Evolutionary conservation across 352 stramenopile species (phyloP), one percentile per base, ranked within the genome.

Genomic region (Globisporangium solare): DNA sequence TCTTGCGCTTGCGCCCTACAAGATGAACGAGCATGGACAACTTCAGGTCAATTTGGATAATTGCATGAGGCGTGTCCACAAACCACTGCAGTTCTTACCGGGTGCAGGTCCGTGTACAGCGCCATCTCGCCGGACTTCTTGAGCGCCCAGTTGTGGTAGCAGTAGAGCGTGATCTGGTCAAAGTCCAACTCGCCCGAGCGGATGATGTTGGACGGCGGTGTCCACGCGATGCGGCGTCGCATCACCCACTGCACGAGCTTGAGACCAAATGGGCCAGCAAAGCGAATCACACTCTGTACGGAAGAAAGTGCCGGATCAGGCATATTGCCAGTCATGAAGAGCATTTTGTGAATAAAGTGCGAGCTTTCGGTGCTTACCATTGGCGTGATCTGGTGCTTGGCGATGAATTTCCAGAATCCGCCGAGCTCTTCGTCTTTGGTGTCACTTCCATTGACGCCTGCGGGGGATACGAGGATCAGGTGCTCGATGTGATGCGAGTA

Each of bases 81-180:
- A 6, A 35, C 27, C 21, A 11, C 24, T 39, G 21, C 17, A 22
- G 56, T 47, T 22, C 14, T 47, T 70, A 86, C 76, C 41, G 81
- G 81, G 17, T 86, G 76, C 32, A 93, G 60, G 46, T 91, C 76
- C 12, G 80, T 93, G 70, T 91, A 86, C 54, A 93, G 70, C 0
- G 78, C 80, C 24, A 85, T 74, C 32, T 93, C 83, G 22, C 80
- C 79, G 0, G 83, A 93, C 14, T 76, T 64, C 47, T 86, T 74
- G 8, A 89, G 62, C 8, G 76, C 83, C 80, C 80, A 93, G 51
- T 93, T 93, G 65, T 93, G 78, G 63, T 93, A 93, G 53, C 69
- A 86, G 70, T 91, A 93, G 27, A 64, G 56, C 12, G 77, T 79
- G 54, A 93, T 89, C 27, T 88, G 67, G 42, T 71, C 62, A 48